These are phyloP conservation scores for Daldinia eschscholtzii DNA, from an alignment of 2,329 filamentous ascomycete species.

Conservation along the genomic window DNA sequence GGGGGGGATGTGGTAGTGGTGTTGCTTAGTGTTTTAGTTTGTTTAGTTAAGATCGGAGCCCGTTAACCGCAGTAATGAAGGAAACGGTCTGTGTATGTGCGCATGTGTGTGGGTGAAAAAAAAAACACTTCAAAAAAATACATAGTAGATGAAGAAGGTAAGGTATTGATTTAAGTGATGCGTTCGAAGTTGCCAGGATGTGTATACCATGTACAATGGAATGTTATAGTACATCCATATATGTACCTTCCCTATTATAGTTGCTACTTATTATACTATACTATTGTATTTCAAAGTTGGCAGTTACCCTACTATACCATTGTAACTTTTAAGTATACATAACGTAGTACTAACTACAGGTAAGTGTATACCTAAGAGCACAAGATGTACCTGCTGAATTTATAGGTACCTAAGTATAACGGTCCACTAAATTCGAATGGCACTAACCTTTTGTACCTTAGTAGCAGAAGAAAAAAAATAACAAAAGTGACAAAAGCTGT, in stretches of 20 bases:
- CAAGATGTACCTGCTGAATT: not conserved
- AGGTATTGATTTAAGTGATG: conserved; percentile 8
- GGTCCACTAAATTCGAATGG: conserved; percentile 11
- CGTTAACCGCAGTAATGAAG: conserved; percentile 50
- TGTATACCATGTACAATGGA: conserved; percentile 15
- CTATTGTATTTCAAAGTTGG: not conserved
- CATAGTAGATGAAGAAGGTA: conserved; percentile 4
- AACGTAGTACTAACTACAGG: too few species aligned
- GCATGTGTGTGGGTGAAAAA: conserved; percentile 13
- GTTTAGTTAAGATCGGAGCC: conserved; percentile 47
- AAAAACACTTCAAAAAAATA: not conserved
- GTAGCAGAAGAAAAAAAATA: not conserved
- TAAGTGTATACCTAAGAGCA: too few species aligned
- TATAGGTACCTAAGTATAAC: not conserved
- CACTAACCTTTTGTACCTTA: conserved; percentile 15
- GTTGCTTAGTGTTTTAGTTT: conserved; percentile 9
- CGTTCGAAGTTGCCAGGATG: conserved; percentile 24
- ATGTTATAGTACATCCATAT: not conserved
- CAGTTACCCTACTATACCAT: not conserved
- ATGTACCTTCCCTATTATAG: conserved; percentile 5
- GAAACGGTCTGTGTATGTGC: conserved; percentile 26
- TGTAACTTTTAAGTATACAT: not conserved
- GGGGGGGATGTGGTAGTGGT: conserved; percentile 32
- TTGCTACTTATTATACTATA: not conserved
- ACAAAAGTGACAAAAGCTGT: not conserved